These are phyloP conservation scores for Physaria fendleri DNA, from an alignment of 345 rosid genomes.

Conservation along the genomic window DNA sequence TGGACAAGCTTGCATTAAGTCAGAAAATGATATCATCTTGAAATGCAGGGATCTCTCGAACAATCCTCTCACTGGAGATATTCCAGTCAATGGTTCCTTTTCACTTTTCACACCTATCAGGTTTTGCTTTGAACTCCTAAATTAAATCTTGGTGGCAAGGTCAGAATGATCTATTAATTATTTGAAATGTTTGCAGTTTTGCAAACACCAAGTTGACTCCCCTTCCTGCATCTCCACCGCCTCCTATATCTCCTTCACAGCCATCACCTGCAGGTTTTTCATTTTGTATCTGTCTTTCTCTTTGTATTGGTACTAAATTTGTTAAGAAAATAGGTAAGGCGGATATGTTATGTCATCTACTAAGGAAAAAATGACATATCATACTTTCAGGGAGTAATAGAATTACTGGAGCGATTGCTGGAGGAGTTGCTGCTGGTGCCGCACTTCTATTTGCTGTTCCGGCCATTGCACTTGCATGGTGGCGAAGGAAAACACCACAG, in stretches of 20 bases:
- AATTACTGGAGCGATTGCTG: constrained; percentile 82
- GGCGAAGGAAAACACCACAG: constrained; percentile 69
- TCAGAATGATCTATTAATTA: constrained; percentile 4
- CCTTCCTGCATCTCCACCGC: constrained; percentile 31
- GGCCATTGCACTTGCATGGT: constrained; percentile 72
- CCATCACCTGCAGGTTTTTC: constrained; percentile 37
- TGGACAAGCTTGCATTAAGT: too few relatives aligned
- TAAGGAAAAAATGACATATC: constrained; percentile 16
- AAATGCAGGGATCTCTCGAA: too few relatives aligned
- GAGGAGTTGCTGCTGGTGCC: constrained; percentile 98
- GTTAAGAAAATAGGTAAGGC: not conserved
- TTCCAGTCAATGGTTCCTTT: constrained; percentile 38
- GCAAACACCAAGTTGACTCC: constrained; percentile 23
- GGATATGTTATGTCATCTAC: not conserved
- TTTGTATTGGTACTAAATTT: not conserved
- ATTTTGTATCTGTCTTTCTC: too few relatives aligned
- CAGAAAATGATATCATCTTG: too few relatives aligned
- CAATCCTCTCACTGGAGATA: too few relatives aligned
- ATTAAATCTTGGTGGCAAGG: not conserved
- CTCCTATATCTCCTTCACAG: constrained; percentile 31
- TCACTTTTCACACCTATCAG: constrained; percentile 40
- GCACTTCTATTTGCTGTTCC: constrained; percentile 91
- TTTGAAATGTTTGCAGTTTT: constrained; percentile 29
- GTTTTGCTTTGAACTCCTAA: constrained; percentile 17
- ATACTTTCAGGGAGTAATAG: constrained; percentile 42